These are phyloP conservation scores for Chlamydomonas sphaeroides DNA, from an alignment of 139 green algal genomes.

Conservation along the genomic window DNA sequence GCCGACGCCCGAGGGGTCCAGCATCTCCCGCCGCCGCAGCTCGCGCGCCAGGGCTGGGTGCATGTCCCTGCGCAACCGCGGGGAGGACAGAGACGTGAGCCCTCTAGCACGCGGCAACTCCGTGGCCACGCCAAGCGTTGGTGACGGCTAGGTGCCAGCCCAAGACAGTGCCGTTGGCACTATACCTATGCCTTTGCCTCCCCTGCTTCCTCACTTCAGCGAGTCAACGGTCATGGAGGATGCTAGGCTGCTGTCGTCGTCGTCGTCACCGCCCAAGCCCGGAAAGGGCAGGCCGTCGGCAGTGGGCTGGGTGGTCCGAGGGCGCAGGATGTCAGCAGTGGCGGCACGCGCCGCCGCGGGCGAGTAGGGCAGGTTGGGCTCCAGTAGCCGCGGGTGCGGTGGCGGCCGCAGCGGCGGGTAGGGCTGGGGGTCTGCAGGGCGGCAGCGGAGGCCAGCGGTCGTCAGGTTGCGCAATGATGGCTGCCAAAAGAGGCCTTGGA, in stretches of 20 bases:
- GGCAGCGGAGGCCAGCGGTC: too few relatives aligned
- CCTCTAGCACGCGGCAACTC: too few relatives aligned
- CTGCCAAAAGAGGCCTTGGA: too few relatives aligned
- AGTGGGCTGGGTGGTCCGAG: neutral
- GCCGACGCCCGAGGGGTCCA: neutral
- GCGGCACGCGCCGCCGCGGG: neutral
- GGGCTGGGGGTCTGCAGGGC: too few relatives aligned
- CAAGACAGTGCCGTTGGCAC: too few relatives aligned
- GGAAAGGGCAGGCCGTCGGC: too few relatives aligned
- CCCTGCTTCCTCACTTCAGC: slow-evolving; percentile 9
- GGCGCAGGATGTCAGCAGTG: neutral
- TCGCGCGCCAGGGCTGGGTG: neutral
- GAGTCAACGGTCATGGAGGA: slow-evolving; percentile 21
- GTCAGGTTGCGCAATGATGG: too few relatives aligned
- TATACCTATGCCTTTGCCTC: too few relatives aligned
- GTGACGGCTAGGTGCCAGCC: neutral
- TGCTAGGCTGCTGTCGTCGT: slow-evolving; percentile 28
- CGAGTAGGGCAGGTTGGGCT: neutral
- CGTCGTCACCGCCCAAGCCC: too few relatives aligned
- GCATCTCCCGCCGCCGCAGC: slow-evolving; percentile 16
- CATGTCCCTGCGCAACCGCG: slow-evolving; percentile 26
- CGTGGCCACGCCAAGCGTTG: too few relatives aligned
- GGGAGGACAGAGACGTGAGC: too few relatives aligned
- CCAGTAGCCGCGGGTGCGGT: neutral
- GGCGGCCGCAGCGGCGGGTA: neutral